Conservation (phyloP, 1,284 basidiomycete genomes). For the Papiliotrema nemorosa region DNA sequence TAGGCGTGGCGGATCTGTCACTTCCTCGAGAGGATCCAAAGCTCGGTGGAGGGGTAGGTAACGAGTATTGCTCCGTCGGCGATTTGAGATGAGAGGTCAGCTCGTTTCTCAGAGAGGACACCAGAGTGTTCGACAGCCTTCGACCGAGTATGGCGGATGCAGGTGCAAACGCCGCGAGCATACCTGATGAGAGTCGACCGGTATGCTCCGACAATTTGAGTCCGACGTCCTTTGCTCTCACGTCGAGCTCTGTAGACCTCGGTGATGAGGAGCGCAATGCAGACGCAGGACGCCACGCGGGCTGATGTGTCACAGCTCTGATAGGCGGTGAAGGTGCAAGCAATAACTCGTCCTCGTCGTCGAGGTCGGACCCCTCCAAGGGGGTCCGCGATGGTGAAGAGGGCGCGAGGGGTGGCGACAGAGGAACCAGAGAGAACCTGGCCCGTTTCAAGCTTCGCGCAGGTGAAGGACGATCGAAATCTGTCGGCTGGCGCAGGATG, state of each 20-base stretch:
- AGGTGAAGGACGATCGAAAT: not conserved
- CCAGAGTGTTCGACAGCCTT: not conserved
- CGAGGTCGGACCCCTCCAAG: no score
- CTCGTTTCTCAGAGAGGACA: not conserved
- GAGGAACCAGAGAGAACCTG: conserved; percentile 2
- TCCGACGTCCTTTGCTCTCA: conserved; percentile 9
- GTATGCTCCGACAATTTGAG: conserved; percentile 4
- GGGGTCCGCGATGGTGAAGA: no score
- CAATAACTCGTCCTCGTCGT: conserved; percentile 1
- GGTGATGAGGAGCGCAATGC: not conserved
- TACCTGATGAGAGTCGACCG: conserved; percentile 4
- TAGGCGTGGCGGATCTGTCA: conserved; percentile 1
- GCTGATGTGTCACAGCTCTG: no score
- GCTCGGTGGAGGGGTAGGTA: conserved; percentile 24
- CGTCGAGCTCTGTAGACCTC: not conserved
- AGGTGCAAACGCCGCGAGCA: conserved; percentile 3
- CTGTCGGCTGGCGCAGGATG: conserved; percentile 5
- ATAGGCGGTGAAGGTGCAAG: not conserved
- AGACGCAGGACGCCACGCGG: no score
- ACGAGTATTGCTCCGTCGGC: conserved; percentile 4
- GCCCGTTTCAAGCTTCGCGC: not conserved
- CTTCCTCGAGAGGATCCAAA: conserved; percentile 4
- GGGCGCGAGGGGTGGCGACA: not conserved
- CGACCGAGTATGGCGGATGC: not conserved
- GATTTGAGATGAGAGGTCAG: not conserved